Evolutionary conservation across 805 yeast genomes (phyloP).

Genomic region (Candida silvicultrix): DNA sequence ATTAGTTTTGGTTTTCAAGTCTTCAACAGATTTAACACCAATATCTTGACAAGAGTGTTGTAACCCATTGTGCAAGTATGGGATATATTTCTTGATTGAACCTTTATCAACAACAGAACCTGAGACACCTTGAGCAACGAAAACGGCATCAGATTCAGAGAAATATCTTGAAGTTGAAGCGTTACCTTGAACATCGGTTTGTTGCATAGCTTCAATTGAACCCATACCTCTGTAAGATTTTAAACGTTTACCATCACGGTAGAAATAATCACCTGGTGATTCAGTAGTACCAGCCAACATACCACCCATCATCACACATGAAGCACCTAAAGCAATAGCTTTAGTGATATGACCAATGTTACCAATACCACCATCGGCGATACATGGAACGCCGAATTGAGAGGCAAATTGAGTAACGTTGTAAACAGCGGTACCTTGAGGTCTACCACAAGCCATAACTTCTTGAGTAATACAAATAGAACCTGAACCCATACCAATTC

Average conservation of each 20-base stretch:
- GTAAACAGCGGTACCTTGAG: conserved; percentile 98
- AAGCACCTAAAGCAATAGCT: conserved; percentile 95
- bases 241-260: conserved; percentile 96
- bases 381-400: conserved; percentile 95
- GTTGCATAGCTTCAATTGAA: conserved; percentile 97
- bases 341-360: conserved; percentile 98
- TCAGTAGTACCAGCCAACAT: conserved; percentile 97
- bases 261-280: conserved; percentile 97
- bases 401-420: conserved; percentile 90
- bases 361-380: conserved; percentile 99
- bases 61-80: conserved; percentile 90
- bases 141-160: conserved; percentile 90
- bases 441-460: conserved; percentile 99
- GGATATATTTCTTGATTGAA: conserved; percentile 86
- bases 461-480: conserved; percentile 99
- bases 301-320: conserved; percentile 99
- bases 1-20: conserved; percentile 58
- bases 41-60: conserved; percentile 99
- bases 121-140: conserved; percentile 98
- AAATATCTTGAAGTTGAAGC: conserved; percentile 98
- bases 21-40: conserved; percentile 67
- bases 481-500: conserved; percentile 99
- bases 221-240: conserved; percentile 99
- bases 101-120: conserved; percentile 98
- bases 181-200: conserved; percentile 80